Conservation (phyloP, 2,329 filamentous ascomycete species). For the Penicillium sp. region DNA sequence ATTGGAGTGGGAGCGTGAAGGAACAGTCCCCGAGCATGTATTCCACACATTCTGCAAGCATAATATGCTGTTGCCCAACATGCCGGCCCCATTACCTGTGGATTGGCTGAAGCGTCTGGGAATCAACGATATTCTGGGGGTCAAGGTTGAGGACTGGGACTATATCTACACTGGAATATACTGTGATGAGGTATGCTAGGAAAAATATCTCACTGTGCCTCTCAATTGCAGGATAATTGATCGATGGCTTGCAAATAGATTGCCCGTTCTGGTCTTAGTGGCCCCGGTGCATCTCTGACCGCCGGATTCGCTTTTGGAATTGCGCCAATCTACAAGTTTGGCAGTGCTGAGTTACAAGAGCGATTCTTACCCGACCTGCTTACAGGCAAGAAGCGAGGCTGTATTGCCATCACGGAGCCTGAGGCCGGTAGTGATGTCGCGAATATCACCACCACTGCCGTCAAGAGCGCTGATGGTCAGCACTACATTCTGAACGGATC, state of each 20-base stretch:
- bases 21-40: conserved; percentile 62
- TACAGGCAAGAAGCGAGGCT: conserved; percentile 63
- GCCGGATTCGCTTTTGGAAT: conserved; percentile 71
- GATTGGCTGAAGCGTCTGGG: conserved; percentile 65
- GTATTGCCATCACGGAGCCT: conserved; percentile 78
- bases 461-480: conserved; percentile 61
- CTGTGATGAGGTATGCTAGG: conserved; percentile 55
- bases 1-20: conserved; percentile 67
- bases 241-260: conserved; percentile 45
- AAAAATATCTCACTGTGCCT: not conserved
- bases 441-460: conserved; percentile 67
- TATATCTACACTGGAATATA: conserved; percentile 70
- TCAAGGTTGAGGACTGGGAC: conserved; percentile 71
- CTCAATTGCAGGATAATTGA: not conserved
- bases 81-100: conserved; percentile 67
- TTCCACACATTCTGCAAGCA: conserved; percentile 63
- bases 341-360: conserved; percentile 60
- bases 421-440: conserved; percentile 72
- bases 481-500: conserved; percentile 70
- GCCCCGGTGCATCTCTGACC: conserved; percentile 64
- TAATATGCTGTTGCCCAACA: conserved; percentile 68
- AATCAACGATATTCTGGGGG: conserved; percentile 64
- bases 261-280: conserved; percentile 61
- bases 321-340: conserved; percentile 69
- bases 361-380: conserved; percentile 67